Evolutionary conservation across 2,329 filamentous ascomycete species (phyloP).

Genomic region (Chrysoporthe deuterocubensis): DNA sequence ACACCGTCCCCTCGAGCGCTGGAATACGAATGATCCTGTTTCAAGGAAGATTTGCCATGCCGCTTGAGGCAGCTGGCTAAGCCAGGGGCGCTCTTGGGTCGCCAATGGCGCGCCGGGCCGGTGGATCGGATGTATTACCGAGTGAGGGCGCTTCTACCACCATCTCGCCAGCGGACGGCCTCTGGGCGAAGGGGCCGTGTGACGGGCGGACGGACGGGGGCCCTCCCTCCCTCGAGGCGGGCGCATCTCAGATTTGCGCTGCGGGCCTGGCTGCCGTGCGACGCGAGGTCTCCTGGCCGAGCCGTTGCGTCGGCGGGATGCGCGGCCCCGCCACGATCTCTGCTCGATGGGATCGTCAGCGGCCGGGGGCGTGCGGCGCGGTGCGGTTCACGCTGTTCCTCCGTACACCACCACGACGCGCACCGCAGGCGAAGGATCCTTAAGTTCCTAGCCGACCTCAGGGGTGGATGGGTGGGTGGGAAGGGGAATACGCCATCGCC

Average conservation of each 20-base stretch:
- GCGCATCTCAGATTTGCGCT: slow-evolving; percentile 2
- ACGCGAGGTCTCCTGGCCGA: slow-evolving; percentile 2
- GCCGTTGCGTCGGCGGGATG: neutral
- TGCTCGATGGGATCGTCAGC: neutral
- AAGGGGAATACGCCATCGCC: neutral
- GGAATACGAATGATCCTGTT: slow-evolving; percentile 16
- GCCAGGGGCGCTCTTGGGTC: neutral
- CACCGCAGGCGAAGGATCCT: neutral
- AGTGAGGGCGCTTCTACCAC: neutral
- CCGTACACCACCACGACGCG: too few relatives aligned
- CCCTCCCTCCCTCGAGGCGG: too few relatives aligned
- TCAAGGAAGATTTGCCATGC: slow-evolving; percentile 11
- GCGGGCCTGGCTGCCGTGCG: slow-evolving; percentile 20
- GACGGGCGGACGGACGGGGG: too few relatives aligned
- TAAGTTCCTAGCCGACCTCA: neutral
- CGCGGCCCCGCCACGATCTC: neutral
- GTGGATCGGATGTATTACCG: slow-evolving; percentile 1
- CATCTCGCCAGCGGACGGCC: neutral
- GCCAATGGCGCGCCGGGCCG: slow-evolving; percentile 8
- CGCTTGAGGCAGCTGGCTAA: slow-evolving; percentile 6
- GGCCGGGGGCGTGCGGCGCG: too few relatives aligned
- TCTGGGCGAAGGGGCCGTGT: too few relatives aligned
- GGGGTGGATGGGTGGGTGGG: too few relatives aligned
- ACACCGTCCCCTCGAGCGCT: neutral
- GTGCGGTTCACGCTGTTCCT: neutral